These are phyloP conservation scores for Selaginella moellendorffii DNA, from an alignment of 75 land plant species.

Conservation along the genomic window DNA sequence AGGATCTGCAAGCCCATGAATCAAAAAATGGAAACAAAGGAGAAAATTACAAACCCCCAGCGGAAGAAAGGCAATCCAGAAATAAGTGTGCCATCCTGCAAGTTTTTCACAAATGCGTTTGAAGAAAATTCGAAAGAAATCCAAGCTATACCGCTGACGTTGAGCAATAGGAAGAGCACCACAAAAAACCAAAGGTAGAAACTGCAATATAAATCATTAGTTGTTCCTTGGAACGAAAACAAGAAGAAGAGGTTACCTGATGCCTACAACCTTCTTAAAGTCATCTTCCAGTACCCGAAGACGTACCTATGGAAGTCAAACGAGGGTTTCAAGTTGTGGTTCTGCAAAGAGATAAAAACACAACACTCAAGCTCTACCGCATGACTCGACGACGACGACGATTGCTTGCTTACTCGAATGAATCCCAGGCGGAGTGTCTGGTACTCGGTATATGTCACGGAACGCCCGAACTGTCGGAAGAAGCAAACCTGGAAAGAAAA, in stretches of 20 bases:
- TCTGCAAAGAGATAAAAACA: not conserved
- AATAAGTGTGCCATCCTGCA: conserved; percentile 86
- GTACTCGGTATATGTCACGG: not conserved
- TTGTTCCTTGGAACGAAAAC: not conserved
- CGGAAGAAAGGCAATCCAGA: conserved; percentile 81
- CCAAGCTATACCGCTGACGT: not conserved
- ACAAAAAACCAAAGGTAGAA: not conserved
- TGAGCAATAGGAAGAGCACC: not conserved
- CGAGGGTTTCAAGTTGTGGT: not conserved
- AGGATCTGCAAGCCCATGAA: conserved; percentile 33
- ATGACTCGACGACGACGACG: no score
- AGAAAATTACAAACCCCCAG: conserved; percentile 37
- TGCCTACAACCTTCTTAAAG: conserved; percentile 5
- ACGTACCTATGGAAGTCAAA: conserved; percentile 2
- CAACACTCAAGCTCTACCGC: not conserved
- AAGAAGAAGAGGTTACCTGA: not conserved
- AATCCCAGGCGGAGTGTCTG: not conserved
- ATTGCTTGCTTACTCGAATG: not conserved
- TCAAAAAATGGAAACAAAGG: not conserved
- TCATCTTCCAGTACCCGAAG: conserved; percentile 6
- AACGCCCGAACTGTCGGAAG: not conserved
- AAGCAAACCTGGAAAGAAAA: not conserved
- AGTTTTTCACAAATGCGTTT: no score
- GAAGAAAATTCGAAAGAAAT: no score
- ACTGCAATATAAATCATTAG: not conserved